Base-by-base conservation (phyloP, 768 basidiomycete genomes). In the Lactarius quietus region DNA sequence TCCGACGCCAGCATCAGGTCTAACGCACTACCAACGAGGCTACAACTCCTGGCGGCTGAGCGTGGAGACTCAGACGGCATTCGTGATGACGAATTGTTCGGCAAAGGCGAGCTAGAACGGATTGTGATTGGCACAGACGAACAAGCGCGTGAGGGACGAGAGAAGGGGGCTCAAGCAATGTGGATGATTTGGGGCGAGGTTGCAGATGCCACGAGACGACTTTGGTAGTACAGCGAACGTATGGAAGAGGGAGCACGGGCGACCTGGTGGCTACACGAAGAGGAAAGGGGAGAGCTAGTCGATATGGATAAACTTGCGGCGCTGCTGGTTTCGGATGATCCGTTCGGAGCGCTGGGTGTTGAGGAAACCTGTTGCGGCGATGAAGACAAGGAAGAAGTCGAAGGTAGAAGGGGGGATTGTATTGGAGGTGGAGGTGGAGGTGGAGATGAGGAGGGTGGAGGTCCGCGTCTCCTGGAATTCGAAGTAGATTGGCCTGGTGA, bases 41-140 rank as follows among this genome's bases (percentile, higher is more conserved):
- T n/a, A n/a, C n/a, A n/a, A n/a, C n/a, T n/a, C n/a, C n/a, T n/a
- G n/a, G n/a, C n/a, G n/a, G n/a, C n/a, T n/a, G n/a, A n/a, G n/a
- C n/a, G n/a, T n/a, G n/a, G n/a, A n/a, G n/a, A n/a, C n/a, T n/a
- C n/a, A n/a, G n/a, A n/a, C n/a, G n/a, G n/a, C n/a, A n/a, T n/a
- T n/a, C n/a, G n/a, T n/a, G n/a, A n/a, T n/a, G n/a, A n/a, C n/a
- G n/a, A n/a, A n/a, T n/a, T n/a, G n/a, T n/a, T n/a, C n/a, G 81
- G 76, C 3, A 80, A 83, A 35, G 87, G 84, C 3, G 91, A 93
- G 73, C 73, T 89, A 31, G 89, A 91, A 61, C 80, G 77, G 23
- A 60, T 90, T 35, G 68, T 90, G 23, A 76, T 91, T 62, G 76
- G 70, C 53, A 78, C 83, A 36, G 80, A 67, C 15, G 70, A 68